Base-by-base conservation (phyloP, 2,329 filamentous ascomycete genomes). In the Talaromyces rugulosus region DNA sequence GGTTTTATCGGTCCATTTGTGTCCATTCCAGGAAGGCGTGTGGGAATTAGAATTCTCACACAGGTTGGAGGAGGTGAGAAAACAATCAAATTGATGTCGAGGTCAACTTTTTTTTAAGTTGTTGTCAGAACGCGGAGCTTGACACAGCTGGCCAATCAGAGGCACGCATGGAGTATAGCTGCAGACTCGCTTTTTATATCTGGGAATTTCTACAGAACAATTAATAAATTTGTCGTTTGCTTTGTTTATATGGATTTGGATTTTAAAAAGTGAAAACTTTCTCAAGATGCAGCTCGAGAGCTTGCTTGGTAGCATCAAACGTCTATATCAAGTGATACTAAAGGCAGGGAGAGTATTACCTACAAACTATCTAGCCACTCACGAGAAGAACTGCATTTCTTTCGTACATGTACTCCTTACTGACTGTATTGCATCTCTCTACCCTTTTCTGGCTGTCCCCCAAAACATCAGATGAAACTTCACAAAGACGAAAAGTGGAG, bases 11-110 rank as follows among this genome's bases (percentile, higher is more conserved):
- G 66, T 64, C 70, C 73, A 70, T 71, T 72, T 63, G 72, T 67
- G 66, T 78, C 75, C 76, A 77, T 78, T 63, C 71, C 71, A 68
- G 66, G 58, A 59, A 16, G 40, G 56, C 55, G 47, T 47, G 47
- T 59, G 58, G 12, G 27, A 6, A 50, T 52, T 27, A n/a, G 23
- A 6, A 50, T 52, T 27, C 12, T 27, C 23, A 40, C n/a, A 33
- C 40, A 31, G 44, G 34, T 44, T 50, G 31, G 12, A 58, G 36
- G 18, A 18, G 34, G 16, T 50, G 9, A n/a, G 28, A 33, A 62
- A 31, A 47, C 44, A 47, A 11, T 27, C n/a, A 7, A 7, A 47
- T 47, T 23, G 23, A 23, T 23, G 23, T 23, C 2, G 23, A 23
- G 23, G 18, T 27, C 44, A 47, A 47, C 42, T 27, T 27, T 47